Conservation (phyloP, 2,329 filamentous ascomycete genomes). For the Elsinoe fawcettii region DNA sequence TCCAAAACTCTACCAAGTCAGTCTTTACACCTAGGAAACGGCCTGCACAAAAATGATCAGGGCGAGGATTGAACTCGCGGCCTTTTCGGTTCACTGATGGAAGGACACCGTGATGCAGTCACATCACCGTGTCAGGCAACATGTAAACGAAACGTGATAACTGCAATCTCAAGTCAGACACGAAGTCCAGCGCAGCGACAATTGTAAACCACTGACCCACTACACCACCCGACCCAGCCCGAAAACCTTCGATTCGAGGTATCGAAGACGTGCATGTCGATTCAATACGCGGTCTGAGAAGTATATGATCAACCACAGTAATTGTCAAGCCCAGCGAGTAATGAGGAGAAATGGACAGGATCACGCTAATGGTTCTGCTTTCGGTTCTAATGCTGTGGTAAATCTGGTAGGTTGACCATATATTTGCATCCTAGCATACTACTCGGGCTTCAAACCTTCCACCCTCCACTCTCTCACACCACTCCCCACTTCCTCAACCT, state of each 20-base stretch:
- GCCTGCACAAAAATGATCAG: neutral
- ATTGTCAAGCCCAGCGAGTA: no score
- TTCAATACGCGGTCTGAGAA: no score
- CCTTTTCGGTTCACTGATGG: neutral
- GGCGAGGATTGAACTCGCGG: constrained; percentile 9
- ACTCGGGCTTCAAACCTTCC: no score
- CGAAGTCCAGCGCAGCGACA: no score
- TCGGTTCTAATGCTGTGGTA: neutral
- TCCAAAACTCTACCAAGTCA: no score
- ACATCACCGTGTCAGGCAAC: no score
- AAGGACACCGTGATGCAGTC: neutral
- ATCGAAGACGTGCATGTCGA: neutral
- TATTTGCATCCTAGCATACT: no score
- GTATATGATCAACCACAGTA: no score
- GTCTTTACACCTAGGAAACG: no score
- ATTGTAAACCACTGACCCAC: neutral
- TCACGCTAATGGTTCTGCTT: neutral
- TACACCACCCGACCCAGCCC: neutral
- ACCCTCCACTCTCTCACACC: neutral
- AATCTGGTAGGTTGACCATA: no score
- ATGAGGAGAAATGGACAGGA: no score
- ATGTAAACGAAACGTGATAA: constrained; percentile 10
- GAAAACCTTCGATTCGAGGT: neutral
- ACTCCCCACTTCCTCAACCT: neutral
- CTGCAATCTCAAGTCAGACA: neutral